These are phyloP conservation scores for Picea glauca DNA, from an alignment of 75 land plant species.

Conservation along the genomic window DNA sequence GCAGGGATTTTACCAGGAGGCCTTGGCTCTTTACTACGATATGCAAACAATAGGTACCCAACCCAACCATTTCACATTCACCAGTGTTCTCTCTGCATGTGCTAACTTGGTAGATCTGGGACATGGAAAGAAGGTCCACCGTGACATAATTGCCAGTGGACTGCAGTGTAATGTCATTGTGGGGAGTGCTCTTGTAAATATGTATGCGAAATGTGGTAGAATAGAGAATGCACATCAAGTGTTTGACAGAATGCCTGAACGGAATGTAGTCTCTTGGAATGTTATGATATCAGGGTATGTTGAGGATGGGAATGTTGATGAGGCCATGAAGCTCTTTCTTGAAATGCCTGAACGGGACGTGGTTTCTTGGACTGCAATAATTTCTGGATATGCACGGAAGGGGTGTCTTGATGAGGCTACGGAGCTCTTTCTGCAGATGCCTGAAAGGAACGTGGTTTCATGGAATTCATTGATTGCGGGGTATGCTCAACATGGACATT, in stretches of 20 bases:
- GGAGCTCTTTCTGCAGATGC: constrained; percentile 4
- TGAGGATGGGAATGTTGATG: not conserved
- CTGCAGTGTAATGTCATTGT: not conserved
- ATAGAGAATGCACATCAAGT: constrained; percentile 16
- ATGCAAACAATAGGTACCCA: constrained; percentile 6
- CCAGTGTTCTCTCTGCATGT: constrained; percentile 11
- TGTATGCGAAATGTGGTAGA: constrained; percentile 68
- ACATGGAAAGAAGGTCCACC: constrained; percentile 13
- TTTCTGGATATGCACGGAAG: constrained; percentile 2
- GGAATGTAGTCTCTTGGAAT: not conserved
- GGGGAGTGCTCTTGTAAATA: constrained; percentile 20
- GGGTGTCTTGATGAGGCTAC: not conserved
- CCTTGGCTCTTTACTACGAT: not conserved
- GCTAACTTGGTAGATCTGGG: constrained; percentile 8
- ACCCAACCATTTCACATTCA: constrained; percentile 3
- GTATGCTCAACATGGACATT: constrained; percentile 18
- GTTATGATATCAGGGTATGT: not conserved
- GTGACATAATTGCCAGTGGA: not conserved
- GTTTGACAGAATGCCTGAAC: constrained; percentile 18
- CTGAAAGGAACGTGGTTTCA: constrained; percentile 2
- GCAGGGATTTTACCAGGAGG: constrained; percentile 2
- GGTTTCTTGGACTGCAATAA: constrained; percentile 8
- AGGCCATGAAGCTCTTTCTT: not conserved
- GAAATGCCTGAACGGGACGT: not conserved
- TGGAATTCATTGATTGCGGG: constrained; percentile 16